Evolutionary conservation across 129 eudicot genomes (phyloP).

Genomic region (Artemisia annua): DNA sequence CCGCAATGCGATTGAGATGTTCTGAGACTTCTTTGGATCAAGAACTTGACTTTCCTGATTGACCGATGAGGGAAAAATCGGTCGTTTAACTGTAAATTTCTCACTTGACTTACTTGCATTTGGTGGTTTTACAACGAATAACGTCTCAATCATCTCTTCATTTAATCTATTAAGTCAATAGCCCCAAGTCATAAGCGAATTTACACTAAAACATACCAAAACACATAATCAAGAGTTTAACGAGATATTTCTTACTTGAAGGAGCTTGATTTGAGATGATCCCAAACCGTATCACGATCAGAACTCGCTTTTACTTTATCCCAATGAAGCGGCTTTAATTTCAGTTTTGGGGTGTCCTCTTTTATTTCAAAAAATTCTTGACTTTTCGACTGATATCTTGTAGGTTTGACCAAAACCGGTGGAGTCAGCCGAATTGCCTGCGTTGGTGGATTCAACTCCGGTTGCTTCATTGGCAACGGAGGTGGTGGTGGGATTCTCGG

Average conservation of each 20-base stretch:
- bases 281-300: slow-evolving; percentile 96
- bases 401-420: slow-evolving; percentile 50
- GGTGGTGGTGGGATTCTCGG: slow-evolving; percentile 50
- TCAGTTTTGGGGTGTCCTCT: slow-evolving; percentile 59
- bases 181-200: slow-evolving; percentile 20
- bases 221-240: background rate
- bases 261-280: slow-evolving; percentile 89
- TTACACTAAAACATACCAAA: background rate
- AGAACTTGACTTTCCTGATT: slow-evolving; percentile 73
- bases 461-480: slow-evolving; percentile 27
- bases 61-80: slow-evolving; percentile 44
- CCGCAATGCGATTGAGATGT: slow-evolving; percentile 75
- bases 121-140: slow-evolving; percentile 68
- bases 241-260: slow-evolving; percentile 57
- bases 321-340: slow-evolving; percentile 90
- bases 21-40: slow-evolving; percentile 93
- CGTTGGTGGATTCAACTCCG: slow-evolving; percentile 45
- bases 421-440: slow-evolving; percentile 40
- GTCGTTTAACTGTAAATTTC: slow-evolving; percentile 28
- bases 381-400: slow-evolving; percentile 34
- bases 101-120: slow-evolving; percentile 46
- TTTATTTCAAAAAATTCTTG: slow-evolving; percentile 24
- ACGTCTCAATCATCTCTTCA: slow-evolving; percentile 97
- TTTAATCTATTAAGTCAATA: slow-evolving; percentile 60
- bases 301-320: slow-evolving; percentile 95